These are phyloP conservation scores for Colletotrichum cereale DNA, from an alignment of 2,329 filamentous ascomycete species.

Conservation along the genomic window DNA sequence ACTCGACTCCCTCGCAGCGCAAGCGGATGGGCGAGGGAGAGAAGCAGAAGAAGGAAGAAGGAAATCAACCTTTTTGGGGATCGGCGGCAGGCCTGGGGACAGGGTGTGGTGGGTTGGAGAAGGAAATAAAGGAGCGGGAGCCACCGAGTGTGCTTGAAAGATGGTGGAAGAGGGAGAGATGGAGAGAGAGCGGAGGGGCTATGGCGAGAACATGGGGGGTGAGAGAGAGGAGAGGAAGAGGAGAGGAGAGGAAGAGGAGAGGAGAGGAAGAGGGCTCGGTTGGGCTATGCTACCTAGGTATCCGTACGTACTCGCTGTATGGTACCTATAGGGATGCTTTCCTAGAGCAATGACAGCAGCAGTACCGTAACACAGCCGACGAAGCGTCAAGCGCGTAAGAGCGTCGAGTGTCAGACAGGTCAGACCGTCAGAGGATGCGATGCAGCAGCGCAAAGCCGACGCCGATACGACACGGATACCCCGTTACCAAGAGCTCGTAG, in stretches of 20 bases:
- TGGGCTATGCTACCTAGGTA: conserved; percentile 26
- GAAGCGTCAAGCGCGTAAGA: too few species aligned
- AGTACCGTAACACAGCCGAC: neutral
- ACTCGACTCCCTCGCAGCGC: conserved; percentile 3
- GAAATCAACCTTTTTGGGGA: neutral
- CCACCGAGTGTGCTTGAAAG: neutral
- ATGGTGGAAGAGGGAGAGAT: neutral
- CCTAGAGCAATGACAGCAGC: neutral
- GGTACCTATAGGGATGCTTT: too few species aligned
- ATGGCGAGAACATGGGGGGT: conserved; percentile 51
- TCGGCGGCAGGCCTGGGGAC: neutral
- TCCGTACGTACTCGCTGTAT: too few species aligned
- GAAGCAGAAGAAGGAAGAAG: neutral
- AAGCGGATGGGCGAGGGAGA: conserved; percentile 2
- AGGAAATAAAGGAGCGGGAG: conserved; percentile 7
- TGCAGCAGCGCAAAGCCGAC: neutral
- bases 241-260: conserved; percentile 11
- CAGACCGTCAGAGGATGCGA: conserved; percentile 5
- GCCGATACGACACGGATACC: too few species aligned
- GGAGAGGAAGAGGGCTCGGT: conserved; percentile 2
- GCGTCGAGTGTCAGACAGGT: neutral
- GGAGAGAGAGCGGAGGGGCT: conserved; percentile 31
- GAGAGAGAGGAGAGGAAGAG: neutral
- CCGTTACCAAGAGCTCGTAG: neutral
- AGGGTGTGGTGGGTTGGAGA: neutral